phyloP scores from a whole-genome alignment of 208 protist genomes.

The Endotrypanum monterogeii region DNA sequence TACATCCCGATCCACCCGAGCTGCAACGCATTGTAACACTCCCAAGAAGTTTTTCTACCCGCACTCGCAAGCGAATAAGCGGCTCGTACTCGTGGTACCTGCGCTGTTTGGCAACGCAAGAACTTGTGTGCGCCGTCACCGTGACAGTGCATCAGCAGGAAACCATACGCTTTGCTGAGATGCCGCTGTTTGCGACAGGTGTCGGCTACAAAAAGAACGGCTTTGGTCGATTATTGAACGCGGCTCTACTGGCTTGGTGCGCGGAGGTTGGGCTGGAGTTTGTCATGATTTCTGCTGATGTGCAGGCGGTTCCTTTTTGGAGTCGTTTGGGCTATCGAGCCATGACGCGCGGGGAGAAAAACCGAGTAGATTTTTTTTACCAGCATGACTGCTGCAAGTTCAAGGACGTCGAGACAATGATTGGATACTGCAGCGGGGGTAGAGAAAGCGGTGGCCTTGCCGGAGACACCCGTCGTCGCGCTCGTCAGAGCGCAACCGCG shows the following conservation, averaged over 20 bases:
- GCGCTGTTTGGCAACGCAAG: constrained; percentile 60
- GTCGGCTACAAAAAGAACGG: constrained; percentile 88
- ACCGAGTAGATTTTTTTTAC: constrained; percentile 85
- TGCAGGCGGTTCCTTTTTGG: constrained; percentile 86
- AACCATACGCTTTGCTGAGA: constrained; percentile 80
- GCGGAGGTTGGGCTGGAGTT: constrained; percentile 66
- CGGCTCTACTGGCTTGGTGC: constrained; percentile 76
- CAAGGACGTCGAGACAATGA: constrained; percentile 81
- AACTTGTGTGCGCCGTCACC: constrained; percentile 81
- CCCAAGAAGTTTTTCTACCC: constrained; percentile 68
- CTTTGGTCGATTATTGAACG: constrained; percentile 76
- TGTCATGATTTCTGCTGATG: constrained; percentile 87
- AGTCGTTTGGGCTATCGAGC: constrained; percentile 70
- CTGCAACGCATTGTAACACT: constrained; percentile 69
- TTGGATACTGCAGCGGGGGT: constrained; percentile 56
- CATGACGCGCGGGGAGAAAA: constrained; percentile 74
- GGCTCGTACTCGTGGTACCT: constrained; percentile 84
- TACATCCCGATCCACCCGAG: constrained; percentile 76
- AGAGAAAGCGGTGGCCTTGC: background rate
- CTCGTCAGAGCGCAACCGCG: background rate
- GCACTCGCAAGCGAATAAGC: constrained; percentile 66
- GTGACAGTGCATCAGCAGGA: constrained; percentile 77
- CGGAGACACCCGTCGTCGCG: background rate
- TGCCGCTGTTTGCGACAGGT: constrained; percentile 87
- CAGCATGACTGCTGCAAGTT: constrained; percentile 90